These are phyloP conservation scores for Plenodomus tracheiphilus DNA, from an alignment of 2,329 filamentous ascomycete species.

Conservation along the genomic window DNA sequence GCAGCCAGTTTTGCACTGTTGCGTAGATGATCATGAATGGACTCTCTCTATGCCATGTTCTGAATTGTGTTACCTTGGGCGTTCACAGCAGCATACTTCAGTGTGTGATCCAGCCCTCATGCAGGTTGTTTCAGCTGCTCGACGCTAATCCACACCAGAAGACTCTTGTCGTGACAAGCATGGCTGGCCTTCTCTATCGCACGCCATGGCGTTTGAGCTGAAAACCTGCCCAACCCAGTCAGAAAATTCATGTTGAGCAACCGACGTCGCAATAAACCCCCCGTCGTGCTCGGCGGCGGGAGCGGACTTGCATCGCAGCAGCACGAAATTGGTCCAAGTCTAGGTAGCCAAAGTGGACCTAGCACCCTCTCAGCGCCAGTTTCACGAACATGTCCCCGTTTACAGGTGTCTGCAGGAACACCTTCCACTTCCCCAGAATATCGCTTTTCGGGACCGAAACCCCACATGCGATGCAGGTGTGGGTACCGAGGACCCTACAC, in stretches of 20 bases:
- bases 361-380: no score
- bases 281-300: neutral
- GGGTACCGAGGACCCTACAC: neutral
- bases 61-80: no score
- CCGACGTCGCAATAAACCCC: slow-evolving; percentile 1
- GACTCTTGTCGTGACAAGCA: neutral
- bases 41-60: neutral
- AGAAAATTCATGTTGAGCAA: neutral
- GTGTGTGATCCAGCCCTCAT: neutral
- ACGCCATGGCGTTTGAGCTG: slow-evolving; percentile 5
- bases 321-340: neutral
- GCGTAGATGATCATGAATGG: neutral
- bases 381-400: no score
- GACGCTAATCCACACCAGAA: neutral
- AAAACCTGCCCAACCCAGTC: neutral
- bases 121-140: neutral
- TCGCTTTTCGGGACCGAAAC: neutral
- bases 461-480: neutral
- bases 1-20: neutral
- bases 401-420: no score
- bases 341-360: neutral
- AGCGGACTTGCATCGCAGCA: neutral
- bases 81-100: no score
- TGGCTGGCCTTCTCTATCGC: neutral
- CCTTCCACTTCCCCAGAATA: no score